A percentile compares a stretch with the other conserved stretches of the same genome.
Evolutionary conservation across 108 stramenopile genomes (phyloP).

Genomic region (Parmales sp.): DNA sequence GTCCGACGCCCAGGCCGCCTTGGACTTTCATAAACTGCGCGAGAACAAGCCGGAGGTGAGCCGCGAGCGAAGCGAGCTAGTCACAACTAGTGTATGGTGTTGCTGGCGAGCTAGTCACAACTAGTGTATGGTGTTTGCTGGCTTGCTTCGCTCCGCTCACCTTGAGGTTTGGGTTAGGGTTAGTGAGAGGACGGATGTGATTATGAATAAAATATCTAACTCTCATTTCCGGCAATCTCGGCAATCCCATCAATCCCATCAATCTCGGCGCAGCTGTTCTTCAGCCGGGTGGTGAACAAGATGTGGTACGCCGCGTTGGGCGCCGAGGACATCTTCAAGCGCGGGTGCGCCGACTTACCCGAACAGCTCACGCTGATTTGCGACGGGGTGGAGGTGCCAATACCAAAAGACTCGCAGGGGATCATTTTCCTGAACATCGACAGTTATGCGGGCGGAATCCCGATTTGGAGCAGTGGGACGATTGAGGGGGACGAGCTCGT

Average conservation of each 20-base stretch:
- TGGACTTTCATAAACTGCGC: conserved; percentile 56
- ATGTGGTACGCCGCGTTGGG: conserved; percentile 78
- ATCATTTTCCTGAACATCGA: conserved; percentile 82
- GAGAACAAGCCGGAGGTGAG: conserved; percentile 8
- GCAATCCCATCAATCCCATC: conserved; percentile 36
- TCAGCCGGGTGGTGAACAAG: conserved; percentile 74
- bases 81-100: no score
- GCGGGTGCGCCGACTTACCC: conserved; percentile 48
- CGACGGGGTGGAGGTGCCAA: conserved; percentile 68
- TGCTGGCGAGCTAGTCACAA: no score
- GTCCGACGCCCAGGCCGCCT: conserved; percentile 70
- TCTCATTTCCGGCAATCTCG: not conserved
- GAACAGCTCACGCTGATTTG: conserved; percentile 63
- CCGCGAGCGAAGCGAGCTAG: no score
- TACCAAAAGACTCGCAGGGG: conserved; percentile 74
- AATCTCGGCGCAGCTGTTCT: conserved; percentile 64
- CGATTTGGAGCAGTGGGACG: conserved; percentile 57
- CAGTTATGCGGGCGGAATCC: conserved; percentile 74
- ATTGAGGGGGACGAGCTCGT: not conserved
- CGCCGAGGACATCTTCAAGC: conserved; percentile 74
- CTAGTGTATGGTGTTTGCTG: no score
- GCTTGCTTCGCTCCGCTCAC: no score
- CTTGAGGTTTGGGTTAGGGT: no score
- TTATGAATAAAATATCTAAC: no score
- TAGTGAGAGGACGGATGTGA: no score